A percentile compares a stretch with the other conserved stretches of the same genome.
phyloP scores from a whole-genome alignment of 139 green algal genomes.

The Ettlia oleoabundans region DNA sequence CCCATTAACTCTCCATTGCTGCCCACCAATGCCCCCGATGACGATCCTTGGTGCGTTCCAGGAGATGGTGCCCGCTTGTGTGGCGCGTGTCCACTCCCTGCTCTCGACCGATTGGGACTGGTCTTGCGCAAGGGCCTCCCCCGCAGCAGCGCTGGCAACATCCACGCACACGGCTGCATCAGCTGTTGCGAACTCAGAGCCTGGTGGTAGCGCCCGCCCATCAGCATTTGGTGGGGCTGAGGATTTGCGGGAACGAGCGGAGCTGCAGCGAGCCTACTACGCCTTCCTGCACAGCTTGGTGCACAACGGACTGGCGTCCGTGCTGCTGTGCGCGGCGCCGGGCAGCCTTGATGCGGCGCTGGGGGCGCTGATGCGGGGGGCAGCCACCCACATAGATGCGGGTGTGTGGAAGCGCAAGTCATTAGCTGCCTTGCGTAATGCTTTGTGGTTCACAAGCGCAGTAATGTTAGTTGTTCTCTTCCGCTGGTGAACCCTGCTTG shows the following conservation, averaged over 20 bases:
- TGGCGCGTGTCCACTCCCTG: slow-evolving; percentile 60
- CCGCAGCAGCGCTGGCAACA: slow-evolving; percentile 27
- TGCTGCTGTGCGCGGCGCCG: slow-evolving; percentile 13
- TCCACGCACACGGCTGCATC: neutral
- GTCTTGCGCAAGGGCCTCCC: slow-evolving; percentile 59
- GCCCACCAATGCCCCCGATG: too few species aligned
- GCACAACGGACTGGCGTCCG: slow-evolving; percentile 19
- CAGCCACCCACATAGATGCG: slow-evolving; percentile 65
- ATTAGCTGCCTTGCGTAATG: too few species aligned
- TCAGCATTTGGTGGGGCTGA: slow-evolving; percentile 59
- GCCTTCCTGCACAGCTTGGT: slow-evolving; percentile 65
- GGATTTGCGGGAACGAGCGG: slow-evolving; percentile 71
- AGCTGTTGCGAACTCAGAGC: neutral
- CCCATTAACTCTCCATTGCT: too few species aligned
- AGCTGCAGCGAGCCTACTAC: slow-evolving; percentile 84
- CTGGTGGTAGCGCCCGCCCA: neutral
- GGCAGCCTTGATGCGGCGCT: slow-evolving; percentile 50
- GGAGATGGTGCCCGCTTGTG: slow-evolving; percentile 61
- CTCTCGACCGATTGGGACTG: slow-evolving; percentile 82
- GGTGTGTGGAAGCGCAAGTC: neutral
- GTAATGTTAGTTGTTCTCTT: too few species aligned
- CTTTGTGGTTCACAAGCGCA: too few species aligned
- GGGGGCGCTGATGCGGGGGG: slow-evolving; percentile 62
- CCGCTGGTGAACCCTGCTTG: too few species aligned
- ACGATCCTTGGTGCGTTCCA: neutral